Conservation (phyloP, 768 basidiomycete genomes). For the Rhizopogon roseolus region DNA sequence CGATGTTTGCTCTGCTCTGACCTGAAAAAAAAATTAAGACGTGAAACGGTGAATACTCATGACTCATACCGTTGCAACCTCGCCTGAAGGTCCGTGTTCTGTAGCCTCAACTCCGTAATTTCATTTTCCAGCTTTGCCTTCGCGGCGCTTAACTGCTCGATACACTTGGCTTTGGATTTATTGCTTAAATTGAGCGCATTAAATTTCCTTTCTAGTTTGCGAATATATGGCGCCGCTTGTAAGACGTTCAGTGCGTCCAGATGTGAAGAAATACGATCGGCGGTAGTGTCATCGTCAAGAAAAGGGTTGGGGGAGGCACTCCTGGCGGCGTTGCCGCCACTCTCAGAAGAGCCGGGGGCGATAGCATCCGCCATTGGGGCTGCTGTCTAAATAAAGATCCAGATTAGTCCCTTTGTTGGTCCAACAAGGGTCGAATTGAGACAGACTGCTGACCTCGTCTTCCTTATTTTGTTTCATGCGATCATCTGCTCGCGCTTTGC, state of each 20-base stretch:
- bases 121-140: neutral
- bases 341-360: neutral
- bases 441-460: slow-evolving; percentile 10
- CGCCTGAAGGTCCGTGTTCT: slow-evolving; percentile 5
- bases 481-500: slow-evolving; percentile 16
- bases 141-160: slow-evolving; percentile 7
- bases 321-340: neutral
- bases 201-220: slow-evolving; percentile 34
- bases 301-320: slow-evolving; percentile 9
- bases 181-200: slow-evolving; percentile 31
- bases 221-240: slow-evolving; percentile 24
- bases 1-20: slow-evolving; percentile 1
- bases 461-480: slow-evolving; percentile 2
- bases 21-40: neutral
- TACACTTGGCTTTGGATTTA: slow-evolving; percentile 23
- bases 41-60: neutral
- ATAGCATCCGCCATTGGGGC: neutral
- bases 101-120: neutral
- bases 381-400: slow-evolving; percentile 1
- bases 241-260: slow-evolving; percentile 11
- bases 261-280: neutral
- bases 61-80: neutral
- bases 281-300: neutral
- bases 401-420: neutral
- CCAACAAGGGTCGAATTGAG: neutral